A percentile compares a stretch with the other conserved stretches of the same genome.
Conservation (phyloP, 2,329 filamentous ascomycete species). For the Epichloe scottii region DNA sequence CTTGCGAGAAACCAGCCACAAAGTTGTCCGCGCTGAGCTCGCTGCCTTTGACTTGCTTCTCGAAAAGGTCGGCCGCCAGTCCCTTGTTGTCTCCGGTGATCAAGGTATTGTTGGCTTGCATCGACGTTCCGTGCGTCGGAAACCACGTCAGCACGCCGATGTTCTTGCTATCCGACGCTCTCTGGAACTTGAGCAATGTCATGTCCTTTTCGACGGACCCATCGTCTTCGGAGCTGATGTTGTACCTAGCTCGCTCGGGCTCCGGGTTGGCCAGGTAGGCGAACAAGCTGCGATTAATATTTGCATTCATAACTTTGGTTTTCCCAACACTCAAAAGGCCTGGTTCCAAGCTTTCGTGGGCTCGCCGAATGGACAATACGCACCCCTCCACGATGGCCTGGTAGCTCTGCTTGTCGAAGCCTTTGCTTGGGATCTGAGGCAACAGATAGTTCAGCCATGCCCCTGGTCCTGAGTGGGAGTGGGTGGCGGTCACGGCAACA, state of each 20-base stretch:
- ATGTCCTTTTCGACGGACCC: slow-evolving; percentile 58
- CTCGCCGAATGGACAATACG: slow-evolving; percentile 63
- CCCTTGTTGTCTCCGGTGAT: slow-evolving; percentile 90
- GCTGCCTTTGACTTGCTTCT: slow-evolving; percentile 49
- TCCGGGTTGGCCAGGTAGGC: slow-evolving; percentile 74
- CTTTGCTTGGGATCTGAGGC: slow-evolving; percentile 75
- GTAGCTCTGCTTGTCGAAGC: slow-evolving; percentile 78
- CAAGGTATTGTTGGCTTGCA: slow-evolving; percentile 81
- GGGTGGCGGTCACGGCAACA: slow-evolving; percentile 79
- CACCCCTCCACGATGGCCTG: slow-evolving; percentile 77
- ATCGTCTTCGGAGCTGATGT: slow-evolving; percentile 22
- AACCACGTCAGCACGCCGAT: slow-evolving; percentile 84
- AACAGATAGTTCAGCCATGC: slow-evolving; percentile 89
- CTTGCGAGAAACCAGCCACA: slow-evolving; percentile 82
- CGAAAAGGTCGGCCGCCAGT: slow-evolving; percentile 72
- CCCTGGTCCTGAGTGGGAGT: slow-evolving; percentile 80
- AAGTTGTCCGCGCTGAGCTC: slow-evolving; percentile 52
- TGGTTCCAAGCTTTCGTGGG: slow-evolving; percentile 44
- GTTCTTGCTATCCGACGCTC: slow-evolving; percentile 57
- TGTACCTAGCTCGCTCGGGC: slow-evolving; percentile 56
- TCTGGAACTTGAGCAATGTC: slow-evolving; percentile 63
- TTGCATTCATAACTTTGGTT: slow-evolving; percentile 52
- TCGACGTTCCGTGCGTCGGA: slow-evolving; percentile 78
- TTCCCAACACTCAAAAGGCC: slow-evolving; percentile 57
- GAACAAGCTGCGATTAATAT: slow-evolving; percentile 74